Evolutionary conservation across 306 rosid species (phyloP).

Genomic region (Vigna radiata): DNA sequence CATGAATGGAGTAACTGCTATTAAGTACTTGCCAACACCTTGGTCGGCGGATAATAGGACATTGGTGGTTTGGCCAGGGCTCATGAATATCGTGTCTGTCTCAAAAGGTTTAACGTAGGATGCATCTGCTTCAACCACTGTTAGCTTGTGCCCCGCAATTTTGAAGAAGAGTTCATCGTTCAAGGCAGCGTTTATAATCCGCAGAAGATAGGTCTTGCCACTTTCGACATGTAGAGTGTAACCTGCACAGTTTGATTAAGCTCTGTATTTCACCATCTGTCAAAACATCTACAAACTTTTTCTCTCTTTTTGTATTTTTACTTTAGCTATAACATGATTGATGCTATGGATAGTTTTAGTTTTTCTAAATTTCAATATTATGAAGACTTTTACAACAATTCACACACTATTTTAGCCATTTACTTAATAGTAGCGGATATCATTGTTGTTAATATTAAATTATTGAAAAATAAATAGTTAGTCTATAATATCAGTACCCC

Average conservation of each 20-base stretch:
- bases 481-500: conserved; percentile 52
- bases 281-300: not conserved
- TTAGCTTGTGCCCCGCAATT: conserved; percentile 61
- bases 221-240: conserved; percentile 69
- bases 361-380: no score
- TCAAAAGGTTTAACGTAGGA: conserved; percentile 73
- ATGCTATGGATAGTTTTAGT: no score
- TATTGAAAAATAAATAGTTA: not conserved
- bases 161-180: conserved; percentile 85
- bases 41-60: conserved; percentile 57
- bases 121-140: conserved; percentile 80
- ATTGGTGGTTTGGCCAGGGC: conserved; percentile 88
- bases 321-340: no score
- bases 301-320: not conserved
- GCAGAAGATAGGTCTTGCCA: conserved; percentile 74
- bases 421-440: not conserved
- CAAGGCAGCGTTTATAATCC: conserved; percentile 75
- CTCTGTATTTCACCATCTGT: not conserved
- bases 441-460: not conserved
- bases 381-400: no score
- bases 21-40: conserved; percentile 64
- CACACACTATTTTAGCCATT: no score
- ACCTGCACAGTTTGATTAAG: conserved; percentile 54
- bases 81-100: conserved; percentile 61
- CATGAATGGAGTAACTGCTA: conserved; percentile 76